Conservation (phyloP, 108 stramenopile genomes). For the Thalassiosira profunda region DNA sequence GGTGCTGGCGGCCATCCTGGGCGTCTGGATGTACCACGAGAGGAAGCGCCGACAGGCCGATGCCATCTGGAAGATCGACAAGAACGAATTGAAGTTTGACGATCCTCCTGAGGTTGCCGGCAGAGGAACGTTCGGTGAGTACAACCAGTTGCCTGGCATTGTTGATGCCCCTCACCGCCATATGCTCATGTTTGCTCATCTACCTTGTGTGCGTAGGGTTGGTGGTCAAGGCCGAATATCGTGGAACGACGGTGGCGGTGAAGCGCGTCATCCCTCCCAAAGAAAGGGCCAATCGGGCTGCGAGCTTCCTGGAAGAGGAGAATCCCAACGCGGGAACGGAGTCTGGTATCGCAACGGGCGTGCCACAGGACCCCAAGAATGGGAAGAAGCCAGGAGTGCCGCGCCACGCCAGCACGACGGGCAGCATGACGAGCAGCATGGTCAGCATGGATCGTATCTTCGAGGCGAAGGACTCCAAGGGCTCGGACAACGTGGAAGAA, state of each 20-base stretch:
- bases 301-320: no score
- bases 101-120: slow-evolving; percentile 43
- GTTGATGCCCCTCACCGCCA: no score
- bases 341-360: no score
- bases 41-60: slow-evolving; percentile 36
- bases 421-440: not conserved
- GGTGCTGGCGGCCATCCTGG: slow-evolving; percentile 5
- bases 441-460: slow-evolving; percentile 12
- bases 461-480: slow-evolving; percentile 8
- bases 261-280: slow-evolving; percentile 13
- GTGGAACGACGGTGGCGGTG: slow-evolving; percentile 17
- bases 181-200: not conserved
- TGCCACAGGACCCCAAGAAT: no score
- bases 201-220: not conserved
- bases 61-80: slow-evolving; percentile 52
- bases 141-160: no score
- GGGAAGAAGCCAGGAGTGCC: not conserved
- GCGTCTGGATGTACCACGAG: slow-evolving; percentile 13
- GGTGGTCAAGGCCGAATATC: slow-evolving; percentile 6
- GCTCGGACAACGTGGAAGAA: no score
- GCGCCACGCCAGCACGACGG: not conserved
- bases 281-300: no score
- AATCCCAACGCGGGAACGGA: no score
- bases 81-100: slow-evolving; percentile 50
- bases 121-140: slow-evolving; percentile 47